These are phyloP conservation scores for Backusella westeae DNA, from an alignment of 192 early-diverging fungal species.

Conservation along the genomic window DNA sequence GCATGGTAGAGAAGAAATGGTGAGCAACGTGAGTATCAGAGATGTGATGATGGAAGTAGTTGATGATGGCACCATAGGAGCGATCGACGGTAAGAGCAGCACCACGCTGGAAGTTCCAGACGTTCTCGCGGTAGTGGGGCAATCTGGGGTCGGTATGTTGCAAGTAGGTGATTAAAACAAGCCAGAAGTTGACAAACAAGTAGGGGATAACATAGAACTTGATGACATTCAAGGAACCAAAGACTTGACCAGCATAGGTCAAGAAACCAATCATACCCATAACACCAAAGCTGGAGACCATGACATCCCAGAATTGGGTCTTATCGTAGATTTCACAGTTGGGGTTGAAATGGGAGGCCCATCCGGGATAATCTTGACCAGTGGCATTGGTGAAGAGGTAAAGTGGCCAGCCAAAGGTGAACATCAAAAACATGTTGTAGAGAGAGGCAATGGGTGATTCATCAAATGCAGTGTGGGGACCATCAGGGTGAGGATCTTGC, in stretches of 20 bases:
- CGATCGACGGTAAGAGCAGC: slow-evolving; percentile 88
- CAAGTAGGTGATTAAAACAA: slow-evolving; percentile 91
- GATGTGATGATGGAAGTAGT: slow-evolving; percentile 79
- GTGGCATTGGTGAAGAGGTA: slow-evolving; percentile 80
- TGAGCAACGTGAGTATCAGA: slow-evolving; percentile 93
- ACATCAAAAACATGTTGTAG: slow-evolving; percentile 61
- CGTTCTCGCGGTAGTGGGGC: slow-evolving; percentile 80
- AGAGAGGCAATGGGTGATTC: slow-evolving; percentile 72
- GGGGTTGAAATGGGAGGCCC: slow-evolving; percentile 88
- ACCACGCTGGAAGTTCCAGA: slow-evolving; percentile 92
- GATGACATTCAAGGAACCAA: slow-evolving; percentile 55
- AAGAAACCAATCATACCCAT: slow-evolving; percentile 57
- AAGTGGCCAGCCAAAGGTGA: slow-evolving; percentile 84
- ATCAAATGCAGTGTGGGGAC: slow-evolving; percentile 54
- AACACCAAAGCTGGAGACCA: slow-evolving; percentile 65
- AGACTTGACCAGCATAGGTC: slow-evolving; percentile 50
- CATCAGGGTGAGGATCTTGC: slow-evolving; percentile 21
- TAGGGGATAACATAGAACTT: slow-evolving; percentile 91
- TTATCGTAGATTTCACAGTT: slow-evolving; percentile 76
- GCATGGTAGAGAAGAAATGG: slow-evolving; percentile 97
- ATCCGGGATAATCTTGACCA: slow-evolving; percentile 69
- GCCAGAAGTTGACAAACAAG: slow-evolving; percentile 90
- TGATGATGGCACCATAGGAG: slow-evolving; percentile 82
- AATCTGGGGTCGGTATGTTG: slow-evolving; percentile 88
- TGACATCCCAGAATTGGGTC: slow-evolving; percentile 64